A percentile compares a stretch with the other conserved stretches of the same genome.
phyloP scores from a whole-genome alignment of 768 basidiomycete genomes.

The Rhodotorula graminis region DNA sequence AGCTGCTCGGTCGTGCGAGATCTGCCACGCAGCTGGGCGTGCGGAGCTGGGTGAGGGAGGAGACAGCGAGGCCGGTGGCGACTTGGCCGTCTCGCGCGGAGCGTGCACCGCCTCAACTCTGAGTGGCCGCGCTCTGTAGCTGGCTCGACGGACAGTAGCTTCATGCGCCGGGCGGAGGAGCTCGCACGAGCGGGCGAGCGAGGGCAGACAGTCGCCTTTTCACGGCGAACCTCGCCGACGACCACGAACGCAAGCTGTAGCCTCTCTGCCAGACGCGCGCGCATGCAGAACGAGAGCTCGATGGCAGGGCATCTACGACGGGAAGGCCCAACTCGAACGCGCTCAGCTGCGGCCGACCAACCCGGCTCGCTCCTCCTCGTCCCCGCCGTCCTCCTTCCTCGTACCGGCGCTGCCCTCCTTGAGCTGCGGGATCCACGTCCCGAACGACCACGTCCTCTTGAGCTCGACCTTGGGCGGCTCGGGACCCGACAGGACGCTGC shows the following conservation, averaged over 20 bases:
- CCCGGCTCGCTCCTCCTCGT: background rate
- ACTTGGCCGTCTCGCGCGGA: too few species aligned
- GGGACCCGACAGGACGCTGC: background rate
- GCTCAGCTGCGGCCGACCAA: background rate
- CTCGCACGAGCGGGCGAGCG: too few species aligned
- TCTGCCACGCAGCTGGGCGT: background rate
- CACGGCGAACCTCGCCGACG: too few species aligned
- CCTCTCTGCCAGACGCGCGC: too few species aligned
- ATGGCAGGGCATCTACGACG: background rate
- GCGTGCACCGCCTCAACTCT: too few species aligned
- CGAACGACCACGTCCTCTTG: constrained; percentile 4
- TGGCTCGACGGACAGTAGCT: too few species aligned
- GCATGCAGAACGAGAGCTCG: too few species aligned
- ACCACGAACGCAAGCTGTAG: too few species aligned
- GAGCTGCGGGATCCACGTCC: constrained; percentile 7
- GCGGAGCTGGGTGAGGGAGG: background rate
- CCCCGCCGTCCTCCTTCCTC: background rate
- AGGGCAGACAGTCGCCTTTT: too few species aligned
- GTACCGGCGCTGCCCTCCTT: background rate
- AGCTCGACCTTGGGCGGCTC: constrained; percentile 9
- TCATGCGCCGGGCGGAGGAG: too few species aligned
- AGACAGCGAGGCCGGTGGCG: too few species aligned
- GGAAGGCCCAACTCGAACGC: background rate
- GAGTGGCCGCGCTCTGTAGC: too few species aligned
- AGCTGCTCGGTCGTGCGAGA: background rate